Conservation (phyloP, 306 rosid genomes). For the Trichosanthes cucumerina region DNA sequence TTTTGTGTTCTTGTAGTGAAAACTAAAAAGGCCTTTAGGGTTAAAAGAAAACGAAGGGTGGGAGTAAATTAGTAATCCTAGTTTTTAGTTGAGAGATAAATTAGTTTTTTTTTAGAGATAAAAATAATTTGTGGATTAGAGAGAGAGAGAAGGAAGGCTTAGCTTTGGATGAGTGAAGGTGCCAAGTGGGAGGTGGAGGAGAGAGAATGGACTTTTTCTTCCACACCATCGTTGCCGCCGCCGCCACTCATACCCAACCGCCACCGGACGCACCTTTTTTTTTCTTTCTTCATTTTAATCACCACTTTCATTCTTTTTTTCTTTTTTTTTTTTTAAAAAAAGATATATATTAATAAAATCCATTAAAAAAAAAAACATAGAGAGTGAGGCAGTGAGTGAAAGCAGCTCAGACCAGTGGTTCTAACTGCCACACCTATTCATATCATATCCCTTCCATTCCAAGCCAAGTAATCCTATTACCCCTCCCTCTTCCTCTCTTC, state of each 20-base stretch:
- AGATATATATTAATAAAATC: background rate
- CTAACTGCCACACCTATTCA: conserved; percentile 55
- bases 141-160: conserved; percentile 22
- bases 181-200: conserved; percentile 63
- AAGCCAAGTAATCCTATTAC: conserved; percentile 9
- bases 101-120: too few species aligned
- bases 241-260: conserved; percentile 30
- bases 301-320: background rate
- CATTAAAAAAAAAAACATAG: background rate
- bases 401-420: conserved; percentile 30
- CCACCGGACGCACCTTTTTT: background rate
- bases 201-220: conserved; percentile 56
- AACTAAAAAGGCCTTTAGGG: conserved; percentile 15
- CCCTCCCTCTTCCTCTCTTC: background rate
- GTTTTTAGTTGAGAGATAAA: conserved; percentile 60
- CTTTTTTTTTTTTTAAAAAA: background rate
- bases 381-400: conserved; percentile 26
- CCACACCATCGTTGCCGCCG: conserved; percentile 35
- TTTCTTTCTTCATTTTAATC: background rate
- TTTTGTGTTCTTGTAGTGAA: conserved; percentile 31
- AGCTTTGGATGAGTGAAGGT: conserved; percentile 22
- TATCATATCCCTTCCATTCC: conserved; percentile 38
- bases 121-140: conserved; percentile 36
- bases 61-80: conserved; percentile 35
- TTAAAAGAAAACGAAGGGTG: conserved; percentile 22